phyloP scores from a whole-genome alignment of 208 protist genomes.

The Crithidia sp. region DNA sequence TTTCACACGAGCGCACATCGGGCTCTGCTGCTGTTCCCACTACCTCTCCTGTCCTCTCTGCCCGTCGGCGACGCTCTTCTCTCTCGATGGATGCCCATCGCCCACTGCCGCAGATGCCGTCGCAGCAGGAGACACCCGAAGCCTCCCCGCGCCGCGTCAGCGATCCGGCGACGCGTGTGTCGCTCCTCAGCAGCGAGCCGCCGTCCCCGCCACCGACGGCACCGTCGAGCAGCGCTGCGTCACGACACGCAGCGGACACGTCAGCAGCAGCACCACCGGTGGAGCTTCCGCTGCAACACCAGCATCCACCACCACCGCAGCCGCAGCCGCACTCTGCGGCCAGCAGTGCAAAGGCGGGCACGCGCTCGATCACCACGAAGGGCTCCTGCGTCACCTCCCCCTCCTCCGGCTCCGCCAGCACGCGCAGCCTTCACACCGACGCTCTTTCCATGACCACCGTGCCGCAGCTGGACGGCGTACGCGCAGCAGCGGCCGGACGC shows the following conservation, averaged over 20 bases:
- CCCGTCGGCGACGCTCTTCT: background rate
- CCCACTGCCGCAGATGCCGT: background rate
- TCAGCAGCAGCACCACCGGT: background rate
- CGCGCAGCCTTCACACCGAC: no score
- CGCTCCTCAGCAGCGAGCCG: conserved; percentile 6
- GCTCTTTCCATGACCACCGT: no score
- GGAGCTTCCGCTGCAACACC: background rate
- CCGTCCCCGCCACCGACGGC: background rate
- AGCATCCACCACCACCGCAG: background rate
- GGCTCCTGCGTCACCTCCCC: conserved; percentile 3
- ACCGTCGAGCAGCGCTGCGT: background rate
- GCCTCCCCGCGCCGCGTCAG: background rate
- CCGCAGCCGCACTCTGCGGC: background rate
- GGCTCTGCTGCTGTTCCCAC: background rate
- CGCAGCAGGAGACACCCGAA: conserved; percentile 4
- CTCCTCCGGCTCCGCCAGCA: background rate
- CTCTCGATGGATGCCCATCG: background rate
- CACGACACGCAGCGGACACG: background rate
- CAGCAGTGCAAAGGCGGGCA: background rate
- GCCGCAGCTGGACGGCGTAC: background rate
- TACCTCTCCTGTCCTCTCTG: background rate
- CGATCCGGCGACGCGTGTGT: background rate
- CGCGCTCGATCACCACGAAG: conserved; percentile 14
- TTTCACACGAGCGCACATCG: background rate
- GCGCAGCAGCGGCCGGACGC: background rate